A percentile compares a stretch with the other conserved stretches of the same genome.
Conservation (phyloP, 2,329 filamentous ascomycete species). For the Amesomyces nigricolor region DNA sequence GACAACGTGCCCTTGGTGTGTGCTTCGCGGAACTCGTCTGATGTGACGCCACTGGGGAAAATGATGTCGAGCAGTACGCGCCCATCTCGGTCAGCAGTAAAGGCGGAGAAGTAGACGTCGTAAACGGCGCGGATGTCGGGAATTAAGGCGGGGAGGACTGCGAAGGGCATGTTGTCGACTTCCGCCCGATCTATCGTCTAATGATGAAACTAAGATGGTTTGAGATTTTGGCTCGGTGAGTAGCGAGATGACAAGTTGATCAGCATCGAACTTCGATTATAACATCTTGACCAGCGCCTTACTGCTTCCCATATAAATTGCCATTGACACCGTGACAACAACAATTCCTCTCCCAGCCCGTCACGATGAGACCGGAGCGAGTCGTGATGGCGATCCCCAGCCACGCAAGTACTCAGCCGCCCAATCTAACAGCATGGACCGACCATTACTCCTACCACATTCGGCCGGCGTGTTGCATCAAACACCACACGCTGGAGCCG, state of each 20-base stretch:
- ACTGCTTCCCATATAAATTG: too few relatives aligned
- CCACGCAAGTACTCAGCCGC: too few relatives aligned
- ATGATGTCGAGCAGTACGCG: constrained; percentile 38
- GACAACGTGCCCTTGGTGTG: constrained; percentile 39
- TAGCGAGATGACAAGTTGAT: not conserved
- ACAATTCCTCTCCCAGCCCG: too few relatives aligned
- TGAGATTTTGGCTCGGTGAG: not conserved
- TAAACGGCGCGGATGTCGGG: constrained; percentile 43
- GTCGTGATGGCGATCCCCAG: too few relatives aligned
- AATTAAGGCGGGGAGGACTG: constrained; percentile 41
- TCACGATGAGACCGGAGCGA: too few relatives aligned
- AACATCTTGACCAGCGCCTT: too few relatives aligned
- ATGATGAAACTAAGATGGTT: not conserved
- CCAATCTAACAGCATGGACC: not conserved
- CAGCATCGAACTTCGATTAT: too few relatives aligned
- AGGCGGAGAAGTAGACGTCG: constrained; percentile 43
- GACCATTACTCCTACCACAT: not conserved
- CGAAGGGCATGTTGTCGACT: constrained; percentile 32
- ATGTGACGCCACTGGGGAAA: constrained; percentile 33
- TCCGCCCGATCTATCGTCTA: not conserved
- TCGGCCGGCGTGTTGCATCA: not conserved
- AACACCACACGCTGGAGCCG: too few relatives aligned
- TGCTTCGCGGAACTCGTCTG: constrained; percentile 37
- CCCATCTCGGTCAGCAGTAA: constrained; percentile 36
- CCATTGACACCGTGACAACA: too few relatives aligned